Percentiles rank a stretch among this genome's conserved stretches.
These are phyloP conservation scores for Cladorrhinum sp. DNA, from an alignment of 2,329 filamentous ascomycete species.

Conservation along the genomic window DNA sequence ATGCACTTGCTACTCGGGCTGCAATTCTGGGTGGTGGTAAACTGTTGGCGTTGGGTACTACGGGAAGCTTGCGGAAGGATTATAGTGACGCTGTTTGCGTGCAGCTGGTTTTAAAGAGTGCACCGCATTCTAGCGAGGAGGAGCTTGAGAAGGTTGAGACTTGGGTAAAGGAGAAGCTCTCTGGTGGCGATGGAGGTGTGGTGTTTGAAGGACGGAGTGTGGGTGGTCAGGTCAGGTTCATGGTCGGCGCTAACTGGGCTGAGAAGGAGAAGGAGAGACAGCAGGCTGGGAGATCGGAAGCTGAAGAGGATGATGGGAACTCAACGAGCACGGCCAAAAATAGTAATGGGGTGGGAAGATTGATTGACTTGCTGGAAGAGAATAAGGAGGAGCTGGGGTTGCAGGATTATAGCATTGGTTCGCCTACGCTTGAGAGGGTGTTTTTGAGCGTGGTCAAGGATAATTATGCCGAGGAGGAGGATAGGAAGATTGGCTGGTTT, in stretches of 20 bases:
- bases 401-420: conserved; percentile 63
- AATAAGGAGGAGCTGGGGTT: conserved; percentile 56
- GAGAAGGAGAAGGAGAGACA: not conserved
- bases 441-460: conserved; percentile 66
- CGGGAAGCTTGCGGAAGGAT: conserved; percentile 52
- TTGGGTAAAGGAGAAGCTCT: conserved; percentile 52
- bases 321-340: not conserved
- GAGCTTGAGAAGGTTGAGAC: conserved; percentile 55
- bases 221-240: conserved; percentile 65
- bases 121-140: conserved; percentile 51
- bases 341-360: conserved; percentile 24
- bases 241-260: conserved; percentile 41
- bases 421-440: conserved; percentile 66
- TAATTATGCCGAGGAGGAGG: conserved; percentile 58
- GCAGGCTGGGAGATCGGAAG: conserved; percentile 2
- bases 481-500: conserved; percentile 11
- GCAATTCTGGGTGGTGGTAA: conserved; percentile 47
- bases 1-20: conserved; percentile 66
- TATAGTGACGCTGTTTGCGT: conserved; percentile 63
- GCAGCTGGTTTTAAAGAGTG: conserved; percentile 57
- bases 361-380: conserved; percentile 49
- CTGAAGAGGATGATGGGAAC: not conserved
- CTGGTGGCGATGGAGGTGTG: conserved; percentile 39
- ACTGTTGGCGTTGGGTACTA: conserved; percentile 61
- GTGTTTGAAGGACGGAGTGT: conserved; percentile 55